A percentile compares a stretch with the other conserved stretches of the same genome.
Evolutionary conservation across 306 rosid genomes (phyloP).

Genomic region (Hippophae tibetana): DNA sequence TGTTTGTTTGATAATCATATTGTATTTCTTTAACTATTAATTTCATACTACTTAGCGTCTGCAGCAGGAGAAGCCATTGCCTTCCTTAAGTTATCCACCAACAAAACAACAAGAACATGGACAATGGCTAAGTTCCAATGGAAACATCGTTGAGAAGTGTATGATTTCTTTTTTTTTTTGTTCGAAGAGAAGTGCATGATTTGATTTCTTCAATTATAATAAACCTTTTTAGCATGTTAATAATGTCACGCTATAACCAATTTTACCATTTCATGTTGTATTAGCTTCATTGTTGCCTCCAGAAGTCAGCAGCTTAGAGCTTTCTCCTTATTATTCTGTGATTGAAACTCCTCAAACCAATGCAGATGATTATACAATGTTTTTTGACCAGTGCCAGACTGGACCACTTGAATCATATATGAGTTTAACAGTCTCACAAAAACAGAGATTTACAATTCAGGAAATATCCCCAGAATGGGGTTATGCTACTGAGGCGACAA

Average conservation of each 20-base stretch:
- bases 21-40: not conserved
- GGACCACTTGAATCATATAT: conserved; percentile 37
- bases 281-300: conserved; percentile 40
- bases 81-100: conserved; percentile 29
- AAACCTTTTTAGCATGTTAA: conserved; percentile 7
- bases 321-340: conserved; percentile 32
- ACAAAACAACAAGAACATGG: conserved; percentile 30
- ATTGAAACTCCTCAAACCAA: conserved; percentile 30
- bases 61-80: conserved; percentile 42
- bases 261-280: conserved; percentile 12
- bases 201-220: conserved; percentile 15
- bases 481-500: conserved; percentile 56
- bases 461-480: conserved; percentile 84
- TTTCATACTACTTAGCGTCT: not conserved
- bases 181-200: too few relatives aligned
- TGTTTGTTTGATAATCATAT: not conserved
- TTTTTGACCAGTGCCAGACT: conserved; percentile 39
- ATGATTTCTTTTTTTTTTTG: conserved; percentile 22
- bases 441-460: conserved; percentile 60
- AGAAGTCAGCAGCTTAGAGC: conserved; percentile 23
- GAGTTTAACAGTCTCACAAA: conserved; percentile 46
- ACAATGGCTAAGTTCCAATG: conserved; percentile 34
- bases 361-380: conserved; percentile 26
- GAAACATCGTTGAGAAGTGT: conserved; percentile 34
- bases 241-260: conserved; percentile 24